Base-by-base conservation (phyloP, 2,329 filamentous ascomycete genomes). In the Pseudofabraea citricarpa region DNA sequence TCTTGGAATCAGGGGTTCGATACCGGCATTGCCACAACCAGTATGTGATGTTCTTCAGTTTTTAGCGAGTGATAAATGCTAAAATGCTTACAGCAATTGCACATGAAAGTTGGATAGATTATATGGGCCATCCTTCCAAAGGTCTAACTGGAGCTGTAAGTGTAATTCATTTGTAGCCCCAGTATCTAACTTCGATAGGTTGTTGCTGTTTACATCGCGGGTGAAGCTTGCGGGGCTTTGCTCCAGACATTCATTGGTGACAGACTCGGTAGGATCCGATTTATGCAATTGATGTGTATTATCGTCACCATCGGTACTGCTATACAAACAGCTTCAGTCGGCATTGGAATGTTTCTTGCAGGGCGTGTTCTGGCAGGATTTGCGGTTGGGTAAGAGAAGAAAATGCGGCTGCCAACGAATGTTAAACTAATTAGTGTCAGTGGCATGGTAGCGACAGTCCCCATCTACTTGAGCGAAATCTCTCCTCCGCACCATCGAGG, bases 1-100 rank as follows among this genome's bases (percentile, higher is more conserved):
- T 39, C n/a, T 51, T 31, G 27, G 27, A 3, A 31, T 31, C 2
- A 4, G 75, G 73, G 76, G 75, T 79, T 79, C 46, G 77, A 79
- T 55, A 79, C 75, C 1, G 76, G 76, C 21, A 79, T 79, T 43
- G 75, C 74, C 4, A 81, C 76, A 10, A 79, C 75, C 13, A 79
- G 69, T 73, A 47, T 61, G 66, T 61, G 16, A 40, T 26, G 19
- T 23, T 27, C 20, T 13, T 32, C 10, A 13, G 19, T 13, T 31
- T 45, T 23, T 7, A 6, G 19, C 41, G 31, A 22, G 19, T 13
- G 16, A 24, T 46, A 23, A 53, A n/a, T n/a, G 27, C 12, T 15
- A 7, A 39, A 18, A 18, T 16, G 29, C 36, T 22, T 8, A 39
- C 43, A 73, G 70, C 77, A 16, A 81, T 81, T 44, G 75, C 77